A percentile compares a stretch with the other conserved stretches of the same genome.
Conservation (phyloP, 768 basidiomycete species). For the Coprinopsis strossmayeri region DNA sequence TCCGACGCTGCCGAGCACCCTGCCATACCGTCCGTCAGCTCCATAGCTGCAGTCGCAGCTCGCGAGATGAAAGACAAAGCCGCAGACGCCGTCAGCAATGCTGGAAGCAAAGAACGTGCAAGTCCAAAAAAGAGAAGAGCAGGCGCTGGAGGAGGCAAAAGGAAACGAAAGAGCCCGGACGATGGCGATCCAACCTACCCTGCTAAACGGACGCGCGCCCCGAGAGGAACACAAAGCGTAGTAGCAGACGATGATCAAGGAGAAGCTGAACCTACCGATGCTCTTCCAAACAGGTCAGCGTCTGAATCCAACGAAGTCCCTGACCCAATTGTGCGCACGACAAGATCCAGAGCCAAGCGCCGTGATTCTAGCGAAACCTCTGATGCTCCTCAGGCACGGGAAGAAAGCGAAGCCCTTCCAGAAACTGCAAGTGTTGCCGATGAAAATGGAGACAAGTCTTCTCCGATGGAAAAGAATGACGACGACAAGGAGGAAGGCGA, state of each 20-base stretch:
- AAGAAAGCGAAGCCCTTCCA: background rate
- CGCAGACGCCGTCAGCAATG: background rate
- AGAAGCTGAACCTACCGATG: conserved; percentile 19
- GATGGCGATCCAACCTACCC: conserved; percentile 65
- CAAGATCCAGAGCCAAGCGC: conserved; percentile 2
- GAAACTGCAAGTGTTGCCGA: background rate
- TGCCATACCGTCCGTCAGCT: conserved; percentile 19
- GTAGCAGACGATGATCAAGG: conserved; percentile 37
- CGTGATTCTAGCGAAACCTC: conserved; percentile 8
- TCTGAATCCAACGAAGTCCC: conserved; percentile 1
- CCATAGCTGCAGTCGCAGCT: conserved; percentile 28
- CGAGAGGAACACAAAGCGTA: conserved; percentile 27
- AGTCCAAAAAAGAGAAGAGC: conserved; percentile 47
- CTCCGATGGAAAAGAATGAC: no score
- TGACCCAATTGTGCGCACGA: background rate
- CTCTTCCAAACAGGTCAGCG: conserved; percentile 6
- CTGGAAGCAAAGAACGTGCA: conserved; percentile 27
- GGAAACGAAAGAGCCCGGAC: conserved; percentile 52
- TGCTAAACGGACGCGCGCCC: conserved; percentile 56
- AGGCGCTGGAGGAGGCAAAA: conserved; percentile 32
- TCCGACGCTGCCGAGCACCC: conserved; percentile 11
- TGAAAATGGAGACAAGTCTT: no score
- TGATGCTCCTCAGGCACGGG: background rate
- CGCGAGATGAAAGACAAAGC: conserved; percentile 20
- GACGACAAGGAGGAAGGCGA: conserved; percentile 33